These are phyloP conservation scores for Neonothopanus nambi DNA, from an alignment of 1,284 basidiomycete genomes.

Conservation along the genomic window DNA sequence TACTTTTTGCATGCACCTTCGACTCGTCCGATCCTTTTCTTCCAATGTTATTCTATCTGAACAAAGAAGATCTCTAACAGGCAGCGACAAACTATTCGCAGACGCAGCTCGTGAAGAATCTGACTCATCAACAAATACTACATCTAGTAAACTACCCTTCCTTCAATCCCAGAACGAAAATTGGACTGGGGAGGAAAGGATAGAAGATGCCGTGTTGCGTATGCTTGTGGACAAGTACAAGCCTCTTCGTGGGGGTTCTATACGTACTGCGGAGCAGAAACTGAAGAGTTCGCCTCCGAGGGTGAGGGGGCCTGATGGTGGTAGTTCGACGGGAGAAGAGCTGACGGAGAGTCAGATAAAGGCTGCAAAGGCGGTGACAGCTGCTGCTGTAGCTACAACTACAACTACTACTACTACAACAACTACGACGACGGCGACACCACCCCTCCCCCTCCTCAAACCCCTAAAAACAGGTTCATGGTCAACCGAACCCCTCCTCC, in stretches of 20 bases:
- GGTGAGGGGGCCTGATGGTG: too few species aligned
- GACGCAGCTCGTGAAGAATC: constrained; percentile 66
- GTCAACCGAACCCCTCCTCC: constrained; percentile 50
- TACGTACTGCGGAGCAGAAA: constrained; percentile 74
- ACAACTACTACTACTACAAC: too few species aligned
- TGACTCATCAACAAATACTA: constrained; percentile 20
- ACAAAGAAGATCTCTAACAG: too few species aligned
- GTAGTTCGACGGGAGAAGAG: too few species aligned
- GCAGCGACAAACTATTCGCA: constrained; percentile 69
- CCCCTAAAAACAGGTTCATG: constrained; percentile 31
- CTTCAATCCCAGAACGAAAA: constrained; percentile 51
- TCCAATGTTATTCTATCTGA: too few species aligned
- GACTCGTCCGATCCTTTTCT: too few species aligned
- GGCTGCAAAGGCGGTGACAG: too few species aligned
- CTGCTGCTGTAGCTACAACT: too few species aligned
- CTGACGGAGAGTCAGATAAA: too few species aligned
- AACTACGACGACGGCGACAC: too few species aligned
- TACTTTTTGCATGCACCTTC: too few species aligned
- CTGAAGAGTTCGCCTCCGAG: constrained; percentile 51
- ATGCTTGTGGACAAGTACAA: constrained; percentile 89
- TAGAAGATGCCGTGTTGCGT: constrained; percentile 73
- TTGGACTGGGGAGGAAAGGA: constrained; percentile 78
- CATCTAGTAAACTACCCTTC: constrained; percentile 21
- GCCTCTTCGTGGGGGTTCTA: constrained; percentile 64
- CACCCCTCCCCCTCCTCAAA: too few species aligned